Conservation (phyloP, 768 basidiomycete species). For the Tylopilus sp. region DNA sequence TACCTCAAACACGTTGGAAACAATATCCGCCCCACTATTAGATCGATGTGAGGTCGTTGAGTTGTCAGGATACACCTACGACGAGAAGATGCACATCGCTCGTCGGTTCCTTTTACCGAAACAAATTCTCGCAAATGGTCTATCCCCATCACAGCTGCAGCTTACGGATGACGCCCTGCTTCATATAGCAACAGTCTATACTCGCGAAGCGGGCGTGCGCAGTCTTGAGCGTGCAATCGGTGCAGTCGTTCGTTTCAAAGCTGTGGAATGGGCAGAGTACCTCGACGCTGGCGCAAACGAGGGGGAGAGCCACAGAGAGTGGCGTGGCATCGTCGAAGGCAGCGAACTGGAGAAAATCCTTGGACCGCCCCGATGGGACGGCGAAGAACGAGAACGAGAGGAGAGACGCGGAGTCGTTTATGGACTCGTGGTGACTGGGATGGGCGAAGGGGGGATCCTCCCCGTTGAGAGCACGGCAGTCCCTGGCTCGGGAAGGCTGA, state of each 20-base stretch:
- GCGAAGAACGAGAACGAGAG: slow-evolving; percentile 74
- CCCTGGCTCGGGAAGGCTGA: slow-evolving; percentile 71
- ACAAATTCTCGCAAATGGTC: slow-evolving; percentile 76
- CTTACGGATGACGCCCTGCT: slow-evolving; percentile 70
- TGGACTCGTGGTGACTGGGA: slow-evolving; percentile 84
- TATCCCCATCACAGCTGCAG: slow-evolving; percentile 55
- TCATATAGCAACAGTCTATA: slow-evolving; percentile 75
- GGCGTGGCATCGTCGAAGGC: slow-evolving; percentile 58
- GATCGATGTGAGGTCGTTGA: slow-evolving; percentile 90
- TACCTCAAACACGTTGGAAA: slow-evolving; percentile 87
- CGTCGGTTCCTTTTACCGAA: slow-evolving; percentile 85
- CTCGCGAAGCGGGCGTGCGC: slow-evolving; percentile 91
- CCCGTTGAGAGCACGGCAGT: slow-evolving; percentile 81
- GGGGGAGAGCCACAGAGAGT: slow-evolving; percentile 36
- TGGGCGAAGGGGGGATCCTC: slow-evolving; percentile 81
- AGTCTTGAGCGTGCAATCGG: slow-evolving; percentile 85
- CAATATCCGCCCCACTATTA: slow-evolving; percentile 81
- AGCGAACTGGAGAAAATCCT: slow-evolving; percentile 81
- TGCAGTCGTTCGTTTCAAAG: slow-evolving; percentile 85
- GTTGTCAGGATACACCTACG: slow-evolving; percentile 80
- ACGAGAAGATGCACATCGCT: slow-evolving; percentile 91
- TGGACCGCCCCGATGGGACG: slow-evolving; percentile 77
- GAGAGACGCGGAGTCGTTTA: slow-evolving; percentile 76
- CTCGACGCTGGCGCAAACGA: slow-evolving; percentile 29
- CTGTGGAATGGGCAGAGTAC: slow-evolving; percentile 84